phyloP scores from a whole-genome alignment of 345 rosid genomes.

The Hibiscus trionum region DNA sequence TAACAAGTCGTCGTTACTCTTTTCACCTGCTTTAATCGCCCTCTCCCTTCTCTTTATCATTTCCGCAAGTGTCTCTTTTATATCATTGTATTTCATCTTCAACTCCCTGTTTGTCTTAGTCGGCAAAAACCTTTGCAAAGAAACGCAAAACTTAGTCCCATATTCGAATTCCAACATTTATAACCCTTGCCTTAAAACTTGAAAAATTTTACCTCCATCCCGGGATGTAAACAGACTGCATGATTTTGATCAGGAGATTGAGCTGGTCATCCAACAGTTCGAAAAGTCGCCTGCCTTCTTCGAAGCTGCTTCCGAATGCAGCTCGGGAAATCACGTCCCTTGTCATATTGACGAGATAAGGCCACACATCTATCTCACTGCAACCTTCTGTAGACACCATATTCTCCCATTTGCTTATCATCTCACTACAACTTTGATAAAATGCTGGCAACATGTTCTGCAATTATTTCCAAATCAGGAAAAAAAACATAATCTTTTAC shows the following conservation, averaged over 20 bases:
- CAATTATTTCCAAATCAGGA: background rate
- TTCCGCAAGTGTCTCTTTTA: conserved; percentile 4
- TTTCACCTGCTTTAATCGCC: conserved; percentile 14
- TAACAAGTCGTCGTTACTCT: conserved; percentile 20
- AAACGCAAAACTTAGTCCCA: background rate
- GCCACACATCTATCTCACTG: conserved; percentile 31
- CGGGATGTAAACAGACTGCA: conserved; percentile 22
- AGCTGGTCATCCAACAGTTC: conserved; percentile 23
- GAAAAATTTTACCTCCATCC: conserved; percentile 32
- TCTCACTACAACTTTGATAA: conserved; percentile 19
- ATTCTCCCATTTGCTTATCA: conserved; percentile 30
- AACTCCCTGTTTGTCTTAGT: conserved; percentile 23
- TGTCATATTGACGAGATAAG: conserved; percentile 26
- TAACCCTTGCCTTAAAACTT: background rate
- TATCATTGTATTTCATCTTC: conserved; percentile 14
- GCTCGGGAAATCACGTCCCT: conserved; percentile 41
- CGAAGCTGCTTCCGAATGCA: conserved; percentile 42
- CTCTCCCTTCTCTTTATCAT: conserved; percentile 21
- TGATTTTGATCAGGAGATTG: background rate
- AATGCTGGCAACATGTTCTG: conserved; percentile 28
- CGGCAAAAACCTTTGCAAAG: conserved; percentile 16
- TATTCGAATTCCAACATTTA: background rate
- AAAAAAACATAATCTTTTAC: background rate
- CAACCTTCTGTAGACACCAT: conserved; percentile 1
- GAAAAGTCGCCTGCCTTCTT: conserved; percentile 37